These are phyloP conservation scores for Phytophthora fragariaefolia DNA, from an alignment of 352 stramenopile species.

Conservation along the genomic window DNA sequence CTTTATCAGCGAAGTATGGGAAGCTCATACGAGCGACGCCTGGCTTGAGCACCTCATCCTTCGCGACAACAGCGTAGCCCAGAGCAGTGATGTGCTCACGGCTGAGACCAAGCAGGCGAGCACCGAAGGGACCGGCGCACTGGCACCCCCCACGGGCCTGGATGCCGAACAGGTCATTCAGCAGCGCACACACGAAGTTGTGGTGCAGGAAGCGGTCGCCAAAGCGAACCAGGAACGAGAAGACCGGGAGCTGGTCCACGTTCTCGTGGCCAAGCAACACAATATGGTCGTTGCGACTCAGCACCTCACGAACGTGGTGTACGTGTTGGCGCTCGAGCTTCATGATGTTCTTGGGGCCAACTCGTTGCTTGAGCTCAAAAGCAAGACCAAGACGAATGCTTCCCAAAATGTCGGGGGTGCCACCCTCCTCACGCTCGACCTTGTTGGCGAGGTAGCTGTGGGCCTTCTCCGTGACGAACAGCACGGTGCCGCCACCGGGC, in stretches of 20 bases:
- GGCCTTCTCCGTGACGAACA: conserved; percentile 67
- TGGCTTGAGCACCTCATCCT: conserved; percentile 94
- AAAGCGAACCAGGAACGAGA: conserved; percentile 95
- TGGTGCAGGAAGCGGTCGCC: conserved; percentile 95
- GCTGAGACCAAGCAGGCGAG: conserved; percentile 92
- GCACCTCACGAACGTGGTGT: conserved; percentile 41
- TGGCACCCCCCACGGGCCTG: conserved; percentile 73
- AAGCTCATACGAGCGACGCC: conserved; percentile 96
- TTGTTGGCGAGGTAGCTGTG: conserved; percentile 83
- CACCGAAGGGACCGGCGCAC: conserved; percentile 94
- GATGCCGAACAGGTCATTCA: conserved; percentile 99
- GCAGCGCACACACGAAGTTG: conserved; percentile 97
- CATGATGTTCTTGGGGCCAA: conserved; percentile 65
- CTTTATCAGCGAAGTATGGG: conserved; percentile 82
- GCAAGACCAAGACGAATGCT: conserved; percentile 93
- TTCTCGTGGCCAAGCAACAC: conserved; percentile 85
- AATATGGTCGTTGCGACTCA: conserved; percentile 68
- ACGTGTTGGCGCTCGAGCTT: conserved; percentile 57
- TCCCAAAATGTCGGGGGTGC: conserved; percentile 96
- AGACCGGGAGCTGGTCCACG: conserved; percentile 86
- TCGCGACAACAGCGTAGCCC: conserved; percentile 88
- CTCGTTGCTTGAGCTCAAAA: conserved; percentile 89
- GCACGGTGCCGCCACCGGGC: conserved; percentile 55
- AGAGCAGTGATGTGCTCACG: conserved; percentile 71
- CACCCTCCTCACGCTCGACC: conserved; percentile 93